Conservation (phyloP, 768 basidiomycete genomes). For the Postia placenta region DNA sequence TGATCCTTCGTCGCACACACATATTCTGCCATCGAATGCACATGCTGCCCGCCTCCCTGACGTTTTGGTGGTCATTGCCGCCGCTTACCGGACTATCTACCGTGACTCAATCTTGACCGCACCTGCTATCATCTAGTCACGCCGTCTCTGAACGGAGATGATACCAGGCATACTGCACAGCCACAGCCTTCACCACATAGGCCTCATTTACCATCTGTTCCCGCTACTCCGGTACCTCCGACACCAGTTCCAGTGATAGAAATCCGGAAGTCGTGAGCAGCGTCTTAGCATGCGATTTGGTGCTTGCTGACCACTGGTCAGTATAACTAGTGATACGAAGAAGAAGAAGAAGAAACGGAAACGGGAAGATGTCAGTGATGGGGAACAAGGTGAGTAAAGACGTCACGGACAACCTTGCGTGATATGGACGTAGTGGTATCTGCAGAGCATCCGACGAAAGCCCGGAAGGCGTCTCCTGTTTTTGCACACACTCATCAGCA, state of each 20-base stretch:
- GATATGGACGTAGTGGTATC: too few relatives aligned
- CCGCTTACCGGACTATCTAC: too few relatives aligned
- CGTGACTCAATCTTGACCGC: too few relatives aligned
- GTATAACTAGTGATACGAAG: constrained; percentile 47
- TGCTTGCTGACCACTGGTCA: constrained; percentile 9
- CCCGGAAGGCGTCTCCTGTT: constrained; percentile 52
- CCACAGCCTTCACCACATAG: constrained; percentile 34
- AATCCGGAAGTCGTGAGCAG: constrained; percentile 54
- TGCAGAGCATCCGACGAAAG: constrained; percentile 38
- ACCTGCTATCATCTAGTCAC: constrained; percentile 36
- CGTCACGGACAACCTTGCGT: too few relatives aligned
- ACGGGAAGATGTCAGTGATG: constrained; percentile 69
- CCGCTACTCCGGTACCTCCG: constrained; percentile 36
- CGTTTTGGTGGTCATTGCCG: too few relatives aligned
- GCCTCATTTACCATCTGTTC: constrained; percentile 42
- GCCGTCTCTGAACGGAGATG: constrained; percentile 43
- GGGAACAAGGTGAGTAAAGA: constrained; percentile 53
- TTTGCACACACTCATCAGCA: constrained; percentile 29
- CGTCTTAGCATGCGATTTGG: constrained; percentile 1
- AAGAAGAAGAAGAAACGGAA: constrained; percentile 85
- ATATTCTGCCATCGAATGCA: too few relatives aligned
- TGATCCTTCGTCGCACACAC: too few relatives aligned
- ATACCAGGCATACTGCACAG: constrained; percentile 29
- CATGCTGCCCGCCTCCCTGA: too few relatives aligned
- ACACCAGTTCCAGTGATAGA: constrained; percentile 50